Percentiles rank a stretch among this genome's conserved stretches.
phyloP scores from a whole-genome alignment of 495 filamentous ascomycete species.

The Aspergillus incahuasiensis region DNA sequence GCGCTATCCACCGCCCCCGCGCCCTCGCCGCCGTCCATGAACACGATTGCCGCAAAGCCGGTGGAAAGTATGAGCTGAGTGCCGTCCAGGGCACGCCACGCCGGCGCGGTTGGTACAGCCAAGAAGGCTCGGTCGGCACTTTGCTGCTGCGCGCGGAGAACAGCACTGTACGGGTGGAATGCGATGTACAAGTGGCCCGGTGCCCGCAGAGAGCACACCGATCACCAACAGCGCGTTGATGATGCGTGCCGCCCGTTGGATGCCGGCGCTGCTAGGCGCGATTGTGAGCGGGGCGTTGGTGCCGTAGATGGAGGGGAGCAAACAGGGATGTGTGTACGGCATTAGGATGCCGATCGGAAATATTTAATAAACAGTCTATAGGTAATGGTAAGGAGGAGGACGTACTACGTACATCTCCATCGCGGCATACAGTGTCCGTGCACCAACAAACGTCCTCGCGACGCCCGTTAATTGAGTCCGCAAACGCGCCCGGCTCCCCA shows the following conservation, averaged over 20 bases:
- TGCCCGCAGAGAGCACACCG: constrained; percentile 64
- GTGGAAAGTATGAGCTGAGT: constrained; percentile 56
- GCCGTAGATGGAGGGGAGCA: constrained; percentile 40
- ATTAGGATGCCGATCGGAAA: constrained; percentile 68
- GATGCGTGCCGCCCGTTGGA: constrained; percentile 61
- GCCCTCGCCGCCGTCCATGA: constrained; percentile 57
- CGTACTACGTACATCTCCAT: constrained; percentile 60
- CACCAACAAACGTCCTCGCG: constrained; percentile 56
- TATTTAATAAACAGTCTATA: no score
- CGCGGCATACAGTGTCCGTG: constrained; percentile 66
- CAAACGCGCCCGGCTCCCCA: constrained; percentile 61
- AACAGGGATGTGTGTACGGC: constrained; percentile 38
- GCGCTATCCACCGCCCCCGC: constrained; percentile 49
- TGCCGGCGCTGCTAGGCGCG: constrained; percentile 61
- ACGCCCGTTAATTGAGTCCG: constrained; percentile 53
- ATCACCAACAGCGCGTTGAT: constrained; percentile 71
- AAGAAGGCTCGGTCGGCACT: constrained; percentile 62
- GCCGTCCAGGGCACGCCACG: constrained; percentile 63
- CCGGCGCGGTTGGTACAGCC: constrained; percentile 58
- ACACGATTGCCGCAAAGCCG: constrained; percentile 64
- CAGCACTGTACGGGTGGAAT: constrained; percentile 56
- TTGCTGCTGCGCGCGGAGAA: constrained; percentile 62
- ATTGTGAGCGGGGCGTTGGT: constrained; percentile 73
- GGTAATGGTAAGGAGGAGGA: no score
- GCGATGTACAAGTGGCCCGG: constrained; percentile 65